phyloP scores from a whole-genome alignment of 2,329 filamentous ascomycete genomes.

The Colletotrichum sp. region DNA sequence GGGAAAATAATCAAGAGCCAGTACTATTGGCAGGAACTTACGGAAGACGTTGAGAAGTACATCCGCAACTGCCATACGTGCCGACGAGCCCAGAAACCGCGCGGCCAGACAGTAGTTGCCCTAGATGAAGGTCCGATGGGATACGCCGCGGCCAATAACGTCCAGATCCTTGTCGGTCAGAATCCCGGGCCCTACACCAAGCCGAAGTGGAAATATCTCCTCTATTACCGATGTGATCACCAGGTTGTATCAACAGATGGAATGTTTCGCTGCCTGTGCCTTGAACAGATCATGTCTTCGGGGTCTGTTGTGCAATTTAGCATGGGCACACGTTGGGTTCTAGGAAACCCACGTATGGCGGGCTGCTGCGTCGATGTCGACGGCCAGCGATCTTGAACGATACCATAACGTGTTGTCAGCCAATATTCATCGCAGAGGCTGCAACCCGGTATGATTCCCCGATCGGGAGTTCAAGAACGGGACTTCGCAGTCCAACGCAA shows the following conservation, averaged over 20 bases:
- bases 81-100: no score
- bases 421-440: not conserved
- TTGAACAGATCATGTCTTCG: not conserved
- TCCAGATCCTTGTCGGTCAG: not conserved
- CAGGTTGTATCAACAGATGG: not conserved
- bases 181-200: not conserved
- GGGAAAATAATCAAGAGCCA: no score
- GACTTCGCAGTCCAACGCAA: fast-evolving
- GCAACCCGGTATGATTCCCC: not conserved
- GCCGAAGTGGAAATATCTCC: not conserved
- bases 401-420: not conserved
- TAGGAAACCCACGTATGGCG: not conserved
- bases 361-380: not conserved
- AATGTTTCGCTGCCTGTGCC: no score
- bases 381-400: not conserved
- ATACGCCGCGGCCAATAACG: not conserved
- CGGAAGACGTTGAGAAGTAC: no score
- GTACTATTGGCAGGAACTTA: no score
- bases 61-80: no score
- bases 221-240: not conserved
- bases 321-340: not conserved
- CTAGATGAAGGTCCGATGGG: not conserved
- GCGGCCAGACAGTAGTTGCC: not conserved
- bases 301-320: not conserved
- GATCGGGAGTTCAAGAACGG: not conserved